Base-by-base conservation (phyloP, 1,284 basidiomycete species). In the Neonothopanus nambi region DNA sequence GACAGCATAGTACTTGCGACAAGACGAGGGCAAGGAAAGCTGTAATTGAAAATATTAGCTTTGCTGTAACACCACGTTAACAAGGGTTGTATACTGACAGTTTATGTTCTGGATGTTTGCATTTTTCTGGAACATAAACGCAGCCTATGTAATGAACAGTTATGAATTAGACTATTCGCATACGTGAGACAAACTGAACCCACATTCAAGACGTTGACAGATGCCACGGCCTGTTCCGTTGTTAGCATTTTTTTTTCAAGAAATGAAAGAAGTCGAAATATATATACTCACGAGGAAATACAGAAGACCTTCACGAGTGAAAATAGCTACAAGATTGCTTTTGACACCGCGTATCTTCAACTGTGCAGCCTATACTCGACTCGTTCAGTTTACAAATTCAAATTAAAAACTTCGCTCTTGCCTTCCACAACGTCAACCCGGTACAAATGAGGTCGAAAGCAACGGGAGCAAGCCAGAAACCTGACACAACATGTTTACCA, bases 361-460 rank as follows among this genome's bases (percentile, higher is more conserved):
- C 5, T 28, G 18, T 11, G 48, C 3, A 21, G 51, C 51, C 44
- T 52, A 23, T 21, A 12, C 17, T 12, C 23, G 12, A 11, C 12
- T 21, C 8, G 21, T 28, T 8, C 17, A n/a, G 30, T 33, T 5
- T n/a, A 26, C 11, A 37, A 17, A 28, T 13, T 12, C 33, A 24
- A 17, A 47, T 9, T 36, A 36, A 36, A 36, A 7, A 40, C n/a
- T 6, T 11, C 21, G 17, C 21, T 43, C 45, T 15, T 18, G 49
- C 55, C 51, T 57, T 57, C 11, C 15, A 12, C 12, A 40, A 9
- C 5, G 55, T 57, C 12, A 54, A 5, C n/a, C 15, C 47, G 21
- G 55, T 57, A 35, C 55, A 57, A 21, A 57, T 53, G 23, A 57
- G 46, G 35, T 57, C 52, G 24, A 57, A 57, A 4, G 42, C 52